phyloP scores from a whole-genome alignment of 768 basidiomycete species.

The Naematelia aurantialba region DNA sequence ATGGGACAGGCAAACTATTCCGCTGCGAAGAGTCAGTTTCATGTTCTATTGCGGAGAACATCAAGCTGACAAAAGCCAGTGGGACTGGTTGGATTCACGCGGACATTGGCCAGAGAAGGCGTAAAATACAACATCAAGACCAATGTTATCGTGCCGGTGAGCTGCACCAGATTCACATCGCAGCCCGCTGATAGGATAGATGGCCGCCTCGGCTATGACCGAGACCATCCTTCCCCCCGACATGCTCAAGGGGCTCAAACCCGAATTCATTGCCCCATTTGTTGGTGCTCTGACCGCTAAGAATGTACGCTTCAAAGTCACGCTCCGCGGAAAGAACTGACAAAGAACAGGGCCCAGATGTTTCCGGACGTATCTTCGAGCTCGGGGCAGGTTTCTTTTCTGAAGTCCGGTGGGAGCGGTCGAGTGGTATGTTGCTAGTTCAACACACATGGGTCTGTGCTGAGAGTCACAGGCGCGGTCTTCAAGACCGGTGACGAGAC shows the following conservation, averaged over 20 bases:
- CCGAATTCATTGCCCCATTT: conserved; percentile 87
- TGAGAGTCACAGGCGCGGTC: conserved; percentile 52
- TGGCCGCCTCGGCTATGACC: conserved; percentile 95
- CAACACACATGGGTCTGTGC: neutral
- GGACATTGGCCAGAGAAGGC: conserved; percentile 87
- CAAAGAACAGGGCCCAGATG: conserved; percentile 43
- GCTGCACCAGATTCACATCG: conserved; percentile 34
- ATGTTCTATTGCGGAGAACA: neutral
- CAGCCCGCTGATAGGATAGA: conserved; percentile 53
- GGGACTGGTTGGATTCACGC: conserved; percentile 87
- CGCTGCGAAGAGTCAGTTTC: conserved; percentile 71
- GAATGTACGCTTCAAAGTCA: conserved; percentile 53
- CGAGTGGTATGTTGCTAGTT: conserved; percentile 58
- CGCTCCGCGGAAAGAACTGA: conserved; percentile 1
- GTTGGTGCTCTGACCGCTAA: conserved; percentile 84
- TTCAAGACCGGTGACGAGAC: conserved; percentile 77
- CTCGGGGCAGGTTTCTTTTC: conserved; percentile 88
- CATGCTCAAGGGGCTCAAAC: conserved; percentile 83
- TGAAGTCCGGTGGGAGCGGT: conserved; percentile 89
- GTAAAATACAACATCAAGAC: conserved; percentile 84
- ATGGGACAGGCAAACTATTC: conserved; percentile 98
- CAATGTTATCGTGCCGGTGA: conserved; percentile 81
- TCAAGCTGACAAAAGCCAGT: conserved; percentile 48
- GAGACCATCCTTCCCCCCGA: conserved; percentile 92
- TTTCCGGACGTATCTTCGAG: conserved; percentile 65